These are phyloP conservation scores for Calonectria crousiana DNA, from an alignment of 2,329 filamentous ascomycete species.

Conservation along the genomic window DNA sequence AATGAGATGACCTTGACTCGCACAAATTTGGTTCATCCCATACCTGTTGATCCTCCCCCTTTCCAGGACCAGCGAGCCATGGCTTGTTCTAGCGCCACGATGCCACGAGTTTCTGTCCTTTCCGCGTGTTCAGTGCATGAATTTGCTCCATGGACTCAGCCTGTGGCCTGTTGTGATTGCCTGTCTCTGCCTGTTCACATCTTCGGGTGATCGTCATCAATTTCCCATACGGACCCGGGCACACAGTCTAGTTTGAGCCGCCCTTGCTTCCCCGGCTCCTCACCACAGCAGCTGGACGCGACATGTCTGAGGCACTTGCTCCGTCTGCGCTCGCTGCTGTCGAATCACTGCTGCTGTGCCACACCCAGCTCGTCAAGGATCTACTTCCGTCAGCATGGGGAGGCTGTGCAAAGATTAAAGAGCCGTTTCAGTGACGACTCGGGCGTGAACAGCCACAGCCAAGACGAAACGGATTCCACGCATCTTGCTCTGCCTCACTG, in stretches of 20 bases:
- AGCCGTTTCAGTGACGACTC: slow-evolving; percentile 40
- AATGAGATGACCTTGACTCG: background rate
- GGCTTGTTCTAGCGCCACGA: background rate
- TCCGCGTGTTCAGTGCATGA: slow-evolving; percentile 15
- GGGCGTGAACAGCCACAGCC: slow-evolving; percentile 37
- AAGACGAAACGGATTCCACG: slow-evolving; percentile 28
- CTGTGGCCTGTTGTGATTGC: slow-evolving; percentile 14
- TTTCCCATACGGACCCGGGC: slow-evolving; percentile 13
- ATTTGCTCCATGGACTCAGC: slow-evolving; percentile 8
- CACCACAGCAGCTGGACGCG: slow-evolving; percentile 12
- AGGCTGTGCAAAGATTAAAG: slow-evolving; percentile 25
- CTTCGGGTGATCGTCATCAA: slow-evolving; percentile 20
- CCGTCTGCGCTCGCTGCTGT: slow-evolving; percentile 10
- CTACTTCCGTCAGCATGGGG: slow-evolving; percentile 6
- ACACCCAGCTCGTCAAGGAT: slow-evolving; percentile 31
- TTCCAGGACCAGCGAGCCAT: background rate
- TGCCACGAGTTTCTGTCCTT: background rate
- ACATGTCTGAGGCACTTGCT: background rate
- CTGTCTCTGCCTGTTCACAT: slow-evolving; percentile 18
- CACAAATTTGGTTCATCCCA: background rate
- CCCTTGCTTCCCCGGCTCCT: slow-evolving; percentile 21
- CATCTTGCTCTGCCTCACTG: slow-evolving; percentile 4
- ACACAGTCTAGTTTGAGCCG: background rate
- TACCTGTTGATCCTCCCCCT: background rate
- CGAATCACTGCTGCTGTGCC: slow-evolving; percentile 37